Evolutionary conservation across 768 basidiomycete genomes (phyloP).

Genomic region (Kwoniella heveanensis): DNA sequence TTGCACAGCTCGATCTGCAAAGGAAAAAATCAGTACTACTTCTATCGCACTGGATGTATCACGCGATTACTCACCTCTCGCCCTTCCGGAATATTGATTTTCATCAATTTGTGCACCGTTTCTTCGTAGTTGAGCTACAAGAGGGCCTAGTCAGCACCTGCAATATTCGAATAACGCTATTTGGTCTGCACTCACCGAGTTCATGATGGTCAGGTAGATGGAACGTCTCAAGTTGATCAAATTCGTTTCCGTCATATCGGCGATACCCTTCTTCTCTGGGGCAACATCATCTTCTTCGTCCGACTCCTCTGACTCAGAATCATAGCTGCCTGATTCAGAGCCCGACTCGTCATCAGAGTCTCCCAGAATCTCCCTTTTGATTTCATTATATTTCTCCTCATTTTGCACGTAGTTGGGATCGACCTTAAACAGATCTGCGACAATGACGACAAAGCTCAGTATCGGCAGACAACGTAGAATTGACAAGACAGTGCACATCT

Average conservation of each 20-base stretch:
- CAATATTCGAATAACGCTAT: not conserved
- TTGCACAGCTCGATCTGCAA: conserved; percentile 89
- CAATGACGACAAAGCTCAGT: not conserved
- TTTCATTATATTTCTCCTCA: conserved; percentile 88
- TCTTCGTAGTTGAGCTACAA: conserved; percentile 86
- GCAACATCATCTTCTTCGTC: conserved; percentile 62
- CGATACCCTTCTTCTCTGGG: conserved; percentile 82
- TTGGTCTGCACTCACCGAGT: conserved; percentile 61
- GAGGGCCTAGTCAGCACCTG: conserved; percentile 11
- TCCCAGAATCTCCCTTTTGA: conserved; percentile 91
- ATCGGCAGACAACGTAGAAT: not conserved
- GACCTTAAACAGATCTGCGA: conserved; percentile 86
- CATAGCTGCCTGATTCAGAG: conserved; percentile 62
- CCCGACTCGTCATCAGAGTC: conserved; percentile 62
- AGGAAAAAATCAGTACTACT: conserved; percentile 12
- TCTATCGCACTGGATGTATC: not conserved
- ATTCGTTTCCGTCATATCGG: conserved; percentile 93
- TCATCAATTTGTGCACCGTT: conserved; percentile 96
- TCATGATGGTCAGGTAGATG: conserved; percentile 99
- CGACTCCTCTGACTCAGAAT: conserved; percentile 67
- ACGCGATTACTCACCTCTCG: conserved; percentile 70
- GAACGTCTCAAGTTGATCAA: conserved; percentile 88
- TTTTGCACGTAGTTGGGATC: conserved; percentile 85
- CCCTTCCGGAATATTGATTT: conserved; percentile 85
- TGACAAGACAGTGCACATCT: conserved; percentile 14